These are phyloP conservation scores for Pugionium cornutum DNA, from an alignment of 345 rosid genomes.

Conservation along the genomic window DNA sequence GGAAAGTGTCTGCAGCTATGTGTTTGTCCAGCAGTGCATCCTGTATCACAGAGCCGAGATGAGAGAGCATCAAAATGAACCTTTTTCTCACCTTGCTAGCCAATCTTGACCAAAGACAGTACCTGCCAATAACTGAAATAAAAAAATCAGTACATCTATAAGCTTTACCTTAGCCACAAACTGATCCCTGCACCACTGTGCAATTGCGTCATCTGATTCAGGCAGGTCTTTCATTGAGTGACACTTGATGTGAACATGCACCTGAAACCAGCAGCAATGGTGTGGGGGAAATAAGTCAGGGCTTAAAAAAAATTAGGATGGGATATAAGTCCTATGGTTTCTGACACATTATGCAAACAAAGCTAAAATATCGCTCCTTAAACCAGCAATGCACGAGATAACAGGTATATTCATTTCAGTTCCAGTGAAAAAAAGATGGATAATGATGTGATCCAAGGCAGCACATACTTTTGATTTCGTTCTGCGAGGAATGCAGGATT, in stretches of 20 bases:
- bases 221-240: constrained; percentile 86
- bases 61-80: not conserved
- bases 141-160: not conserved
- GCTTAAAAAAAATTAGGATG: constrained; percentile 1
- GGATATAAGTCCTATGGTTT: constrained; percentile 2
- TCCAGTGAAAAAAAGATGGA: constrained; percentile 9
- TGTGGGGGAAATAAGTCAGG: not conserved
- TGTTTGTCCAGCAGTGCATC: constrained; percentile 81
- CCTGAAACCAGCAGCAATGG: constrained; percentile 48
- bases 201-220: constrained; percentile 76
- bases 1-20: constrained; percentile 62
- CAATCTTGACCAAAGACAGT: constrained; percentile 7
- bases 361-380: constrained; percentile 1
- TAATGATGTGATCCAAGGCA: not conserved
- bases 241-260: constrained; percentile 74
- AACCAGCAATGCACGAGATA: not conserved
- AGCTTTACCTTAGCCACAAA: constrained; percentile 75
- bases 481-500: constrained; percentile 11
- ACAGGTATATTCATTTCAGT: not conserved
- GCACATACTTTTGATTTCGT: constrained; percentile 4
- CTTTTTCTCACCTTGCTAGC: not conserved
- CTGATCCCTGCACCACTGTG: constrained; percentile 93
- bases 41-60: constrained; percentile 40
- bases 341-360: constrained; percentile 11
- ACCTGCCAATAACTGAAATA: not conserved